Evolutionary conservation across 1,284 basidiomycete genomes (phyloP).

Genomic region (Cryptococcus neoformans): DNA sequence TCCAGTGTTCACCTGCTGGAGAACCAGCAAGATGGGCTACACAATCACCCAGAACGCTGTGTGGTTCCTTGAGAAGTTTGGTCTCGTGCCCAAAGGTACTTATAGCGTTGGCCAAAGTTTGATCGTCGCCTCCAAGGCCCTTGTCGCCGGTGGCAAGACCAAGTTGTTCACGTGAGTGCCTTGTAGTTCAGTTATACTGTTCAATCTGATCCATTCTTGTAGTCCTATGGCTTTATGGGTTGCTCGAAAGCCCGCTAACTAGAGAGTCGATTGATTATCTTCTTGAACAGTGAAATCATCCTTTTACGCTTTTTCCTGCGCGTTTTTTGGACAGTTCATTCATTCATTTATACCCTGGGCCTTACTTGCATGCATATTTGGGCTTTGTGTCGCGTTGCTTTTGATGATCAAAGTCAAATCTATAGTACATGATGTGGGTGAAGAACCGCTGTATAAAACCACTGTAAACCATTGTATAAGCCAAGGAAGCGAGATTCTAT

Average conservation of each 20-base stretch:
- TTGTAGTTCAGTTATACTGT: not conserved
- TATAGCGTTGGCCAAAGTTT: slow-evolving; percentile 85
- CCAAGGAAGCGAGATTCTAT: too few relatives aligned
- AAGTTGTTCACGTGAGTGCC: slow-evolving; percentile 61
- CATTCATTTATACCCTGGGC: too few relatives aligned
- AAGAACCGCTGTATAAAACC: too few relatives aligned
- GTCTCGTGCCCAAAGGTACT: slow-evolving; percentile 89
- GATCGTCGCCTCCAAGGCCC: slow-evolving; percentile 73
- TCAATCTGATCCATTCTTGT: not conserved
- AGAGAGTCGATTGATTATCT: slow-evolving; percentile 1
- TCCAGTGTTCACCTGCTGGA: slow-evolving; percentile 69
- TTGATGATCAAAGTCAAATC: too few relatives aligned
- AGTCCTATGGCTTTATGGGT: slow-evolving; percentile 44
- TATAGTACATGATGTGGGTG: too few relatives aligned
- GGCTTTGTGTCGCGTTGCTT: too few relatives aligned
- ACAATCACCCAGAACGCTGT: slow-evolving; percentile 80
- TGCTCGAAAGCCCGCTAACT: slow-evolving; percentile 31
- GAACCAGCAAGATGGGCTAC: slow-evolving; percentile 85
- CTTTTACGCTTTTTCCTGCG: not conserved
- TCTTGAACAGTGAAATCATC: not conserved
- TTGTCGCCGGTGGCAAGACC: slow-evolving; percentile 79
- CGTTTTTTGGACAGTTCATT: too few relatives aligned
- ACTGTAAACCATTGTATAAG: too few relatives aligned
- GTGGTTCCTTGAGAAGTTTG: slow-evolving; percentile 71
- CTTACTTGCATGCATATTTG: too few relatives aligned